phyloP scores from a whole-genome alignment of 257 asterid genomes.

The Ilex asprella region DNA sequence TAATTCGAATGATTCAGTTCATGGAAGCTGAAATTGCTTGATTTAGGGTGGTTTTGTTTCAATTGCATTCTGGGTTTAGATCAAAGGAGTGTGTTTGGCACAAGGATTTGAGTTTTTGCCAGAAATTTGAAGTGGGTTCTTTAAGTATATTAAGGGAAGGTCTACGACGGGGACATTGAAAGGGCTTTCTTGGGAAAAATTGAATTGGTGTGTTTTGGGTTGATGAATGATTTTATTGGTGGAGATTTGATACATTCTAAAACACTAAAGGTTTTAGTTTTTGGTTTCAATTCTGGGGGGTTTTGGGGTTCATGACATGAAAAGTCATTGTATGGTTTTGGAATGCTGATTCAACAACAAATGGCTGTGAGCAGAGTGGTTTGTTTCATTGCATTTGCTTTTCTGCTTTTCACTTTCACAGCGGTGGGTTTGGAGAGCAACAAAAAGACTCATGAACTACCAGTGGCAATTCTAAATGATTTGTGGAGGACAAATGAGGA shows the following conservation, averaged over 20 bases:
- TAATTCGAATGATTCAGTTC: no score
- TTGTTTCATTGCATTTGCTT: slow-evolving; percentile 28
- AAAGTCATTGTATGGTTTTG: slow-evolving; percentile 27
- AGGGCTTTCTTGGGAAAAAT: slow-evolving; percentile 14
- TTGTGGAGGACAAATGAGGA: slow-evolving; percentile 43
- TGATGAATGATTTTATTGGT: slow-evolving; percentile 7
- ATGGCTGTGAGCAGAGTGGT: slow-evolving; percentile 31
- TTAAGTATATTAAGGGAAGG: slow-evolving; percentile 13
- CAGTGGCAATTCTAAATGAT: slow-evolving; percentile 31
- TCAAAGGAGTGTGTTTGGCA: slow-evolving; percentile 8
- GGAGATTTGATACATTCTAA: slow-evolving; percentile 19
- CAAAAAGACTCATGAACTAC: slow-evolving; percentile 32
- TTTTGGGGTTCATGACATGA: slow-evolving; percentile 34
- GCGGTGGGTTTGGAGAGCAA: slow-evolving; percentile 35
- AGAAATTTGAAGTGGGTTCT: slow-evolving; percentile 19
- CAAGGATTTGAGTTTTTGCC: slow-evolving; percentile 7
- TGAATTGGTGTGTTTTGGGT: slow-evolving; percentile 9
- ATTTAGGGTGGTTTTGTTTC: no score
- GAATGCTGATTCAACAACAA: slow-evolving; percentile 38
- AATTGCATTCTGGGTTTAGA: no score
- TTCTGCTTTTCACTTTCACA: slow-evolving; percentile 34
- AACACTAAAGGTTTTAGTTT: slow-evolving; percentile 11
- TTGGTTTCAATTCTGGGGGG: slow-evolving; percentile 4
- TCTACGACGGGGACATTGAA: slow-evolving; percentile 15
- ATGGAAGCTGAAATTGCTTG: no score